These are phyloP conservation scores for Metschnikowia lunata DNA, from an alignment of 805 yeast genomes.

Conservation along the genomic window DNA sequence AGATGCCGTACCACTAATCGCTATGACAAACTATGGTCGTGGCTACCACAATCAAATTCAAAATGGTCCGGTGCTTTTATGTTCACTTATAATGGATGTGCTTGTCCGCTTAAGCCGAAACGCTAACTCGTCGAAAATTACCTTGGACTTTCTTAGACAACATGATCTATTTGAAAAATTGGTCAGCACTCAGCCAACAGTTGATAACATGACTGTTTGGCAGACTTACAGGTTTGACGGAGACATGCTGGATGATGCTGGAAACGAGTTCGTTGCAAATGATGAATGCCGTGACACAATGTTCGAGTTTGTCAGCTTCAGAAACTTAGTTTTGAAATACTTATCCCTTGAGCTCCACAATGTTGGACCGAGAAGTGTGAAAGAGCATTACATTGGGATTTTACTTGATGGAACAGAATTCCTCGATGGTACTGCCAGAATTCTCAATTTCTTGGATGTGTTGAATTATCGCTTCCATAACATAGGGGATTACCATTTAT, in stretches of 20 bases:
- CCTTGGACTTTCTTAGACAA: slow-evolving; percentile 52
- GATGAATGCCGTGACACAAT: slow-evolving; percentile 47
- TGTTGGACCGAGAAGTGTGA: slow-evolving; percentile 44
- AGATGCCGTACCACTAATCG: slow-evolving; percentile 42
- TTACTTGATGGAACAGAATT: slow-evolving; percentile 50
- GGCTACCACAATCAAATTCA: slow-evolving; percentile 37
- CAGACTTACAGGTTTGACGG: slow-evolving; percentile 40
- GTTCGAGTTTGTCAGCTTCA: slow-evolving; percentile 54
- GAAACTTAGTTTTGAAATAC: slow-evolving; percentile 60
- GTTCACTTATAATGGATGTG: slow-evolving; percentile 56
- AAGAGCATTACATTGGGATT: slow-evolving; percentile 47
- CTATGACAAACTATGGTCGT: slow-evolving; percentile 31
- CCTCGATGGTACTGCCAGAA: slow-evolving; percentile 58
- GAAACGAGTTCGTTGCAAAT: slow-evolving; percentile 33
- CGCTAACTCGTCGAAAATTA: slow-evolving; percentile 46
- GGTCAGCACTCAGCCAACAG: slow-evolving; percentile 49
- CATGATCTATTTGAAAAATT: slow-evolving; percentile 47
- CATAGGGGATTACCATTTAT: slow-evolving; percentile 39
- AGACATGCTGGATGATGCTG: slow-evolving; percentile 25
- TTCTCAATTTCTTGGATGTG: slow-evolving; percentile 63
- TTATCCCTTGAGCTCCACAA: slow-evolving; percentile 71
- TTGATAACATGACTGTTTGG: slow-evolving; percentile 57
- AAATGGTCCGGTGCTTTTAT: slow-evolving; percentile 54
- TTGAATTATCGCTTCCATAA: slow-evolving; percentile 52
- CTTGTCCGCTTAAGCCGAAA: slow-evolving; percentile 58